phyloP scores from a whole-genome alignment of 306 rosid species.

The Castanea crenata region DNA sequence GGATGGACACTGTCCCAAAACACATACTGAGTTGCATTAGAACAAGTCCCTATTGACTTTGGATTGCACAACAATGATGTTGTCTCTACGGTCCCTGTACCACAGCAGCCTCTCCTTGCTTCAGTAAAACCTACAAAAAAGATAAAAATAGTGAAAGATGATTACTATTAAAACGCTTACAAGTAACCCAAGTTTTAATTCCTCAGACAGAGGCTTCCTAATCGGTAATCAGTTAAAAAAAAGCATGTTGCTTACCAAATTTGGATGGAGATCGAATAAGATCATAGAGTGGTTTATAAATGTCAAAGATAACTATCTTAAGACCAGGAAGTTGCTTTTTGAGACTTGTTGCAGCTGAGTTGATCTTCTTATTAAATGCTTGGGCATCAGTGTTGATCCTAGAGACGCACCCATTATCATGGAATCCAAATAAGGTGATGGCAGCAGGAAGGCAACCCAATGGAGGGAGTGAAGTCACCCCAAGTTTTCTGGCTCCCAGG shows the following conservation, averaged over 20 bases:
- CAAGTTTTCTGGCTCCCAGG: conserved; percentile 82
- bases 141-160: not conserved
- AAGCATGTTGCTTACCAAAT: conserved; percentile 43
- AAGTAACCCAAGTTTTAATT: not conserved
- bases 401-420: conserved; percentile 64
- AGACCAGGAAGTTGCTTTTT: conserved; percentile 78
- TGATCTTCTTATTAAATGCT: conserved; percentile 71
- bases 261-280: conserved; percentile 71
- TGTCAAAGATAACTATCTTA: conserved; percentile 71
- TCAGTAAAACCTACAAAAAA: conserved; percentile 60
- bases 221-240: not conserved
- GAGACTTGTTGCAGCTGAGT: conserved; percentile 57
- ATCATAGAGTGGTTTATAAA: conserved; percentile 72
- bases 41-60: conserved; percentile 74
- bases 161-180: too few species aligned
- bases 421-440: conserved; percentile 62
- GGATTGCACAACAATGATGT: conserved; percentile 76
- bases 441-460: conserved; percentile 87
- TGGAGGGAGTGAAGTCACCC: conserved; percentile 94
- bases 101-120: conserved; percentile 88
- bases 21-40: conserved; percentile 86
- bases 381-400: conserved; percentile 70
- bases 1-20: conserved; percentile 98
- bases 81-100: conserved; percentile 77
- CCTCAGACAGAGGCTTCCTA: not conserved